Evolutionary conservation across 2,329 filamentous ascomycete species (phyloP), one percentile per base, ranked within the genome.

Genomic region (Thelonectria olida): DNA sequence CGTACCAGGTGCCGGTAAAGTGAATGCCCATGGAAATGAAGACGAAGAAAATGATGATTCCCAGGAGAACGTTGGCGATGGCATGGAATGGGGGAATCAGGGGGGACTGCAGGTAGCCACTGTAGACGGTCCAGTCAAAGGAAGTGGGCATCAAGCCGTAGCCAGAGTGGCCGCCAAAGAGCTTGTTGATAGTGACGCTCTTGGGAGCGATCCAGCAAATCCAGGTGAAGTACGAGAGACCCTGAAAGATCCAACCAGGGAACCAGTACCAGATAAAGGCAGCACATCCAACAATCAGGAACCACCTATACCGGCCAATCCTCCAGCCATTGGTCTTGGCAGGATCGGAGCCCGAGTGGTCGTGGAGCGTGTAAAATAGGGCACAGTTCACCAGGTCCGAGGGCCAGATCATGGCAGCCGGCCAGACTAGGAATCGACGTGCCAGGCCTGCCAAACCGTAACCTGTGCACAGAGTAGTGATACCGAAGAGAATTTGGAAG

Each of bases 261-360:
- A 88, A 82, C 83, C 84, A 88, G 67, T 88, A 87, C 84, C 85
- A 84, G 36, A 82, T 72, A 60, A 82, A 82, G 22, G 84, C 81
- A 17, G 76, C 82, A 23, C 76, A 70, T 65, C 85, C 84, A 34
- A 88, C 79, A 65, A 84, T 83, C 56, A 89, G 70, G 76, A 90
- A 91, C 73, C 86, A 86, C 64, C 81, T 82, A 74, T 89, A 90
- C 52, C 88, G 84, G n/a, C 85, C 83, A 49, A 90, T 82, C 31
- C 71, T 81, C 89, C 89, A 91, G 42, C 89, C 88, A 67, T 80
- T 83, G 22, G 81, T 81, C 54, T 82, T 82, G 47, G 78, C 71
- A 1, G 84, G 82, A 65, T 85, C 79, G 6, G 80, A 80, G 13
- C 73, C 74, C 4, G 78, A 76, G 67, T 81, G 79, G 58, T 82